Evolutionary conservation across 2,329 filamentous ascomycete genomes (phyloP).

Genomic region (Alternaria hordeiaustralica): DNA sequence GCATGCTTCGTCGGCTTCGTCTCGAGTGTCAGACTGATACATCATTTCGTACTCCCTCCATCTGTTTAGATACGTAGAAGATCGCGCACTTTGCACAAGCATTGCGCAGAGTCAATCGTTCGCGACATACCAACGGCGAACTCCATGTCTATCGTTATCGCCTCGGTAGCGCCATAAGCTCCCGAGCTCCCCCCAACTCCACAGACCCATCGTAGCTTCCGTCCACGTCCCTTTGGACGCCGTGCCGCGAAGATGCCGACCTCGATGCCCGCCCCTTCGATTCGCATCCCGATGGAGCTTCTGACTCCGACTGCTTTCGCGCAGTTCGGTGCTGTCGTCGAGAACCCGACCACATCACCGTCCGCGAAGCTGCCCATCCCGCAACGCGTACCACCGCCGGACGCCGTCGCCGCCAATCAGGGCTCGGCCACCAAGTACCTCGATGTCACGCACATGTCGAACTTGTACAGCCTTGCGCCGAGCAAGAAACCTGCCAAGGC

Average conservation of each 20-base stretch:
- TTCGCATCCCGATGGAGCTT: constrained; percentile 64
- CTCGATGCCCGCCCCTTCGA: constrained; percentile 49
- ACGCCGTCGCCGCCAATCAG: constrained; percentile 75
- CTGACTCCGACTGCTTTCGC: constrained; percentile 74
- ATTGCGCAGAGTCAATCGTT: not conserved
- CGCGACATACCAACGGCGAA: no score
- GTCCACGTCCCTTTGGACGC: not conserved
- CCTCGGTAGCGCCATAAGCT: constrained; percentile 21
- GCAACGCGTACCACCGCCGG: constrained; percentile 53
- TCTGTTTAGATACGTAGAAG: no score
- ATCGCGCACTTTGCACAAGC: not conserved
- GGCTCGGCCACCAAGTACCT: constrained; percentile 87
- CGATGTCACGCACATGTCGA: constrained; percentile 74
- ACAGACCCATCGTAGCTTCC: constrained; percentile 3
- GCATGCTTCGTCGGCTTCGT: not conserved
- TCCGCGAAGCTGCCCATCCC: constrained; percentile 53
- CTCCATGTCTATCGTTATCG: constrained; percentile 15
- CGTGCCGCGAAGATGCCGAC: constrained; percentile 41
- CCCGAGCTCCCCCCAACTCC: constrained; percentile 13
- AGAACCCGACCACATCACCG: constrained; percentile 68
- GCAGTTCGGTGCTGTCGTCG: constrained; percentile 82
- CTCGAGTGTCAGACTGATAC: not conserved
- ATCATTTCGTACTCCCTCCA: not conserved
- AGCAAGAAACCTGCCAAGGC: constrained; percentile 64
- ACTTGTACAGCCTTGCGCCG: constrained; percentile 73